Conservation (phyloP, 768 basidiomycete species). For the Antrodiella citrinella region DNA sequence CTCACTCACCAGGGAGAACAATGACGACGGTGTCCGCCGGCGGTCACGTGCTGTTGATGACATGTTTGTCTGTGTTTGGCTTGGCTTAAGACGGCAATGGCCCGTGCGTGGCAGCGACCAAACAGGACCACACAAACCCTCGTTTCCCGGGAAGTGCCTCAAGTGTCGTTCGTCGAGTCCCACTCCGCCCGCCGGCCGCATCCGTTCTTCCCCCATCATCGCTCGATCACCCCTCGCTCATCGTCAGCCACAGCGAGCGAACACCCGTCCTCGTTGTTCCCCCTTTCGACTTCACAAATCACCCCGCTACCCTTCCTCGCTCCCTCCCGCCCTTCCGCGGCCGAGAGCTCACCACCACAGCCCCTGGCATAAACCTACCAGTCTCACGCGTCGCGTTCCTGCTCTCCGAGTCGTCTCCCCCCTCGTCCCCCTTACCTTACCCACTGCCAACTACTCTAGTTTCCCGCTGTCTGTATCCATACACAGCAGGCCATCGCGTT, state of each 20-base stretch:
- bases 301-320: conserved; percentile 33
- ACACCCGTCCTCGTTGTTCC: conserved; percentile 29
- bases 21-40: conserved; percentile 10
- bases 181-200: conserved; percentile 36
- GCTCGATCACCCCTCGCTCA: conserved; percentile 33
- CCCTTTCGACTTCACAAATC: conserved; percentile 34
- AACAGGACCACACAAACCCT: neutral
- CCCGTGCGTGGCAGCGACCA: conserved; percentile 34
- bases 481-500: conserved; percentile 32
- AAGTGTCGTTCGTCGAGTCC: too few relatives aligned
- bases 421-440: conserved; percentile 20
- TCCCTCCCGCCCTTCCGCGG: conserved; percentile 28
- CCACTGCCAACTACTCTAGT: conserved; percentile 24
- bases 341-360: conserved; percentile 17
- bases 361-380: conserved; percentile 10
- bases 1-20: neutral
- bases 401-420: neutral
- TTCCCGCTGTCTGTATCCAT: conserved; percentile 34
- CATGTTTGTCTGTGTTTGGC: conserved; percentile 13
- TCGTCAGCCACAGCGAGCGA: too few relatives aligned
- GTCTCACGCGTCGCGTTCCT: conserved; percentile 35
- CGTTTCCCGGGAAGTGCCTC: too few relatives aligned
- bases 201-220: conserved; percentile 38
- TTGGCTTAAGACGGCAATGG: conserved; percentile 30
- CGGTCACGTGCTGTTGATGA: conserved; percentile 22